Base-by-base conservation (phyloP, 495 filamentous ascomycete genomes). In the Lasiosphaeris hirsuta region DNA sequence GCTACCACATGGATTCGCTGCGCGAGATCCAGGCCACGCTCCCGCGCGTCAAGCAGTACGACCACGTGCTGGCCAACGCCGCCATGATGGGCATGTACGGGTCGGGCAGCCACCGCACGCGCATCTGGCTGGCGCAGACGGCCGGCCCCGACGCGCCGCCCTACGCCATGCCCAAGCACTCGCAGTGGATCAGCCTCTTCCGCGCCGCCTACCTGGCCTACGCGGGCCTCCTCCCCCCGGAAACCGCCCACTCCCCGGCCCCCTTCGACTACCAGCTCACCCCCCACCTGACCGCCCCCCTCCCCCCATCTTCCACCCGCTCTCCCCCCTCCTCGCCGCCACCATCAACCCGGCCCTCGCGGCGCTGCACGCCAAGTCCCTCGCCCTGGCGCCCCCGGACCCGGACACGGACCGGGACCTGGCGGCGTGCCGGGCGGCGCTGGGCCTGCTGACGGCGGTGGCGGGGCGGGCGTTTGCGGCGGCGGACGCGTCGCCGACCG, bases 21-120 rank as follows among this genome's bases (percentile, higher is more conserved):
- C 65, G 51, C 4, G 61, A 69, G 30, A 67, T 74, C 7, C 69
- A 71, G 51, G 59, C 55, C 0, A 51, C 64, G 0, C 60, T 75
- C 15, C 63, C 61, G 5, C 58, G 68, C 23, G 10, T 50, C 18
- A 51, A 59, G 13, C 64, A 70, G 4, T 66, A 69, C 10, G 73
- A 77, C 57, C 51, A 66, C 46, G 57, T 75, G 4, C 70, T 78
- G 7, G 73, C 73, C 13, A 78, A 76, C 53, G 73, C 75, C 1
- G 71, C 73, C 8, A 60, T 78, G 62, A 78, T 78, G 74, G 74
- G 69, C 18, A 63, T 78, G 63, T 77, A 78, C 51, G 74, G 69
- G 5, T 75, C 73, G 4, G 70, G 58, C 5, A 76, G 68, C 49
- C 72, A 77, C 40, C 65, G 62, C 10, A 57, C 90, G 15, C 67